Base-by-base conservation (phyloP, 208 protist species). In the Tritrichomonas musculus region DNA sequence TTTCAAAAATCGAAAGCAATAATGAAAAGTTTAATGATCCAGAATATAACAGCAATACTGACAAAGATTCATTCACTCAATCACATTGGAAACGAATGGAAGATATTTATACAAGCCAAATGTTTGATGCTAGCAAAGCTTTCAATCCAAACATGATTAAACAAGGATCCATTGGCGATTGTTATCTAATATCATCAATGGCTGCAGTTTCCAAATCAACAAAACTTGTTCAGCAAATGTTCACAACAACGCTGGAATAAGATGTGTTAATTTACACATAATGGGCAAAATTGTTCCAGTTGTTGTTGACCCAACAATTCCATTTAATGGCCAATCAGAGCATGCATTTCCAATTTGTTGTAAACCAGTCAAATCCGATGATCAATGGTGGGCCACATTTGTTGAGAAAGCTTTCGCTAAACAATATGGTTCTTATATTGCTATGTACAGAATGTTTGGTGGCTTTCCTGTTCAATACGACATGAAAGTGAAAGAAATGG, bases 91-190 rank as follows among this genome's bases (percentile, higher is more conserved):
- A 82, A 27, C 33, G 73, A 17, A 39, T 39, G 9, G 73, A 82
- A 82, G 73, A 82, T 50, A 39, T 50, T 1, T 82, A 50, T 39
- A 44, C 47, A 39, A 20, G 14, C 2, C 13, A 33, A 50, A 17
- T 50, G 53, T 60, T 60, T 60, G 17, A 60, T 60, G 11, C 53
- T 50, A 82, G 14, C 30, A 39, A 20, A 30, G 4, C 33, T n/a
- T 30, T 82, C 39, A 82, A 82, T 50, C 33, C 73, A 50, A 92
- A 92, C 25, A 20, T 30, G 1, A 20, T 92, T 22, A 50, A 41
- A 14, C 88, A 92, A 30, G 88, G 88, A n/a, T 14, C n/a, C n/a
- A 17, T 92, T 14, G 88, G 88, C 50, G 88, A 92, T 41, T 92
- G 88, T 30, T 92, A 75, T 27, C 27, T 92, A 0, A 44, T 92